Evolutionary conservation across 768 basidiomycete species (phyloP), one percentile per base, ranked within the genome.

Genomic region (Boletus tylopilopsis): DNA sequence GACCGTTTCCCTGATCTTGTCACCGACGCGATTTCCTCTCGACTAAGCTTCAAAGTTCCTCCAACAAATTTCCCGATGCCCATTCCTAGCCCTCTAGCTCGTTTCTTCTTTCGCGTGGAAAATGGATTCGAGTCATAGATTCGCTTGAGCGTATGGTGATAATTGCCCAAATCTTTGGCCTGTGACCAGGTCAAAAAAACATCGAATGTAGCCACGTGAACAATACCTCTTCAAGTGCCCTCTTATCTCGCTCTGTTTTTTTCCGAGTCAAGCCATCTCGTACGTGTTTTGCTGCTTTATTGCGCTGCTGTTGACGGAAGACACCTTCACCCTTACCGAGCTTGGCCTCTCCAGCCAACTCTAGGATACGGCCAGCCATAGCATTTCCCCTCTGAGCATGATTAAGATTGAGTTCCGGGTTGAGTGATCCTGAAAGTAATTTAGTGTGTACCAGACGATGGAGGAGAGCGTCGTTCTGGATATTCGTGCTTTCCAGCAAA

Each of bases 101-200:
- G 72, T 53, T 76, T 84, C 37, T 60, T 68, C 37, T 60, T 68
- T 7, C 50, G 53, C 18, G 55, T 51, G 1, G 59, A 54, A 30
- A 58, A 56, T 12, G 56, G 39, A n/a, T 64, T 63, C 6, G 70
- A 62, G 30, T 78, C 78, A 59, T 83, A 89, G 7, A 85, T 54
- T 50, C 77, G 81, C 65, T 90, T 93, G 47, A 92, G 70, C 5
- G 76, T 73, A 33, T 87, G 89, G 57, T 93, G 89, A 63, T 91
- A 93, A 64, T 90, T 92, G 16, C 90, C 90, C 53, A 88, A 54
- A 54, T 87, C 78, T 68, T 91, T 93, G 6, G 89, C 88, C 90
- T 93, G 47, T 27, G 18, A 22, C 49, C 12, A 50, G 32, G 50
- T 55, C 40, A 54, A 57, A 24, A 25, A 45, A 46, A 38, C 11